phyloP scores from a whole-genome alignment of 768 basidiomycete species.

The Tremella fuciformis region DNA sequence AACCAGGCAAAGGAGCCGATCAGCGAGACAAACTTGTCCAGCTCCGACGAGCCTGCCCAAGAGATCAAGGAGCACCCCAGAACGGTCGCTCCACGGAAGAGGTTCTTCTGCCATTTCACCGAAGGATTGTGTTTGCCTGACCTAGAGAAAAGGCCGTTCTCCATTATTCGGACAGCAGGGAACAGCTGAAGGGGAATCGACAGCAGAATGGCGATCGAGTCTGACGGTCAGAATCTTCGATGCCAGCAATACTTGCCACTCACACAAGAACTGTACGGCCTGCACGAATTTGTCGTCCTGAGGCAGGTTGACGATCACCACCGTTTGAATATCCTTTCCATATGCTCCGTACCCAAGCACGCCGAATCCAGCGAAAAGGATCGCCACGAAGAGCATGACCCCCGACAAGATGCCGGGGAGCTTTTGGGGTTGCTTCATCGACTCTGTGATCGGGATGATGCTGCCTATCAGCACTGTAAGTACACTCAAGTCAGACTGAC shows the following conservation, averaged over 20 bases:
- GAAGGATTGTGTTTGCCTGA: conserved; percentile 74
- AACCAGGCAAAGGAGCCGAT: conserved; percentile 93
- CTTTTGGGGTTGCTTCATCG: conserved; percentile 91
- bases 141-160: conserved; percentile 81
- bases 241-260: background rate
- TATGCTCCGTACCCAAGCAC: conserved; percentile 83
- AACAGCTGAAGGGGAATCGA: conserved; percentile 94
- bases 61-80: conserved; percentile 70
- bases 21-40: conserved; percentile 94
- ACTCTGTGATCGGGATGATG: conserved; percentile 93
- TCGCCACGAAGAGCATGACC: conserved; percentile 81
- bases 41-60: conserved; percentile 75
- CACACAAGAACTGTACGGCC: conserved; percentile 58
- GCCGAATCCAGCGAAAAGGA: conserved; percentile 84
- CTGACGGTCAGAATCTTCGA: conserved; percentile 11
- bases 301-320: conserved; percentile 91
- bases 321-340: conserved; percentile 81
- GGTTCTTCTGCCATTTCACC: conserved; percentile 96
- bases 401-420: conserved; percentile 83
- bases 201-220: conserved; percentile 77
- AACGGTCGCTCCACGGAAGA: conserved; percentile 54
- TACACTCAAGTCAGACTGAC: conserved; percentile 56
- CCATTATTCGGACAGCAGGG: conserved; percentile 95
- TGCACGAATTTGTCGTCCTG: conserved; percentile 80
- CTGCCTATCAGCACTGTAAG: conserved; percentile 39